Percentiles rank a stretch among this genome's conserved stretches.
Conservation (phyloP, 768 basidiomycete species). For the Lentinula boryana region DNA sequence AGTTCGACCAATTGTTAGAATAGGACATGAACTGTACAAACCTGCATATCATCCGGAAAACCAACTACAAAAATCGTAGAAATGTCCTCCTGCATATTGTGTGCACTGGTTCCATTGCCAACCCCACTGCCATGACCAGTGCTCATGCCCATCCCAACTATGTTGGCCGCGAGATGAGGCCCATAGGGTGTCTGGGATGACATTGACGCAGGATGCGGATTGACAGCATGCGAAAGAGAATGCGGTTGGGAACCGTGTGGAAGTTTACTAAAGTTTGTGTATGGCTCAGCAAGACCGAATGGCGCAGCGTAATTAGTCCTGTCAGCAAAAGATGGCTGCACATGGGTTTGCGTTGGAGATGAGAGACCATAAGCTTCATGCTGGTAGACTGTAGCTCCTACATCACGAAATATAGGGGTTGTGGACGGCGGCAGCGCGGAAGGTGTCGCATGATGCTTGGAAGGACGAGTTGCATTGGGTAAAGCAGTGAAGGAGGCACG, state of each 20-base stretch:
- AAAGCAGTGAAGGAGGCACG: slow-evolving; percentile 30
- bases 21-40: slow-evolving; percentile 29
- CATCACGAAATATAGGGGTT: slow-evolving; percentile 29
- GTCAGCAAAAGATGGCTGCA: slow-evolving; percentile 21
- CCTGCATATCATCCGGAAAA: slow-evolving; percentile 99
- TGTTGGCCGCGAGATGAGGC: slow-evolving; percentile 50
- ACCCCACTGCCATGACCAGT: slow-evolving; percentile 12
- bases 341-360: slow-evolving; percentile 32
- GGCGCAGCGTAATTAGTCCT: slow-evolving; percentile 28
- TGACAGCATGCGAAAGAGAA: background rate
- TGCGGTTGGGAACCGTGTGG: background rate
- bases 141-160: background rate
- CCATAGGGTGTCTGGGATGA: slow-evolving; percentile 76
- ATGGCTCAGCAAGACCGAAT: slow-evolving; percentile 28
- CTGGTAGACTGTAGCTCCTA: slow-evolving; percentile 21
- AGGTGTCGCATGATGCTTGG: slow-evolving; percentile 16
- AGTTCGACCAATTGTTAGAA: background rate
- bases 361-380: slow-evolving; percentile 30
- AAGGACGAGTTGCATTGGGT: slow-evolving; percentile 35
- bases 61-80: slow-evolving; percentile 98
- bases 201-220: slow-evolving; percentile 19
- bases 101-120: slow-evolving; percentile 2
- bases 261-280: slow-evolving; percentile 8
- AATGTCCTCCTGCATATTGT: slow-evolving; percentile 69
- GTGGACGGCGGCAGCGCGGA: slow-evolving; percentile 25